Base-by-base conservation (phyloP, 148 eudicot species). In the Pouteria glomerata region DNA sequence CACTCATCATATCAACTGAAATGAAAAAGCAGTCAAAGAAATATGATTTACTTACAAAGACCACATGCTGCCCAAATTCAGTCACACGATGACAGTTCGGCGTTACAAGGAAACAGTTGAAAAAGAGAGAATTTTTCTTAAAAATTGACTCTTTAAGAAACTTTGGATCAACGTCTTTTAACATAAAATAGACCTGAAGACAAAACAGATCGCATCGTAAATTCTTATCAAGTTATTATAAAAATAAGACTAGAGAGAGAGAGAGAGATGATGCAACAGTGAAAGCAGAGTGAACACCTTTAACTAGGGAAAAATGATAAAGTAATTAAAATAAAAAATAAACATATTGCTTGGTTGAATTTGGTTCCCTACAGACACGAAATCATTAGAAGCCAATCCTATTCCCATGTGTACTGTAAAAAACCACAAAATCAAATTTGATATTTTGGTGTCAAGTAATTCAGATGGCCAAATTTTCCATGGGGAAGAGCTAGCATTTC, bases 51-150 rank as follows among this genome's bases (percentile, higher is more conserved):
- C 89, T 82, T 69, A 95, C 98, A 79, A 88, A 85, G 39, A 82
- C 81, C 60, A 95, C 69, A 73, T 90, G 82, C 71, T 82, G 90
- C 50, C 89, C 91, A 52, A 89, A 79, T 78, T 95, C 98, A 30
- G 85, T 79, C 65, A 95, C 89, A 33, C 98, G 96, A 66, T 91
- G 96, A 74, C 89, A 85, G 72, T 95, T 95, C 23, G 98, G 98
- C 24, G 98, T 95, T 74, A 95, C 83, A 30, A 89, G 97, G 75
- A 91, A 85, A 76, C 79, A 66, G 72, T 79, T 78, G 26, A 91
- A 85, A 65, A 89, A 89, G 60, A 95, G 83, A 63, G 78, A 74
- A 71, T 84, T 84, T 57, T 70, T 80, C 67, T 79, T 84, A 50
- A 77, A 73, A 75, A 88, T 69, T 57, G 81, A 69, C 77, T 76